These are phyloP conservation scores for Pseudogymnoascus verrucosus DNA, from an alignment of 2,329 filamentous ascomycete species.

Conservation along the genomic window DNA sequence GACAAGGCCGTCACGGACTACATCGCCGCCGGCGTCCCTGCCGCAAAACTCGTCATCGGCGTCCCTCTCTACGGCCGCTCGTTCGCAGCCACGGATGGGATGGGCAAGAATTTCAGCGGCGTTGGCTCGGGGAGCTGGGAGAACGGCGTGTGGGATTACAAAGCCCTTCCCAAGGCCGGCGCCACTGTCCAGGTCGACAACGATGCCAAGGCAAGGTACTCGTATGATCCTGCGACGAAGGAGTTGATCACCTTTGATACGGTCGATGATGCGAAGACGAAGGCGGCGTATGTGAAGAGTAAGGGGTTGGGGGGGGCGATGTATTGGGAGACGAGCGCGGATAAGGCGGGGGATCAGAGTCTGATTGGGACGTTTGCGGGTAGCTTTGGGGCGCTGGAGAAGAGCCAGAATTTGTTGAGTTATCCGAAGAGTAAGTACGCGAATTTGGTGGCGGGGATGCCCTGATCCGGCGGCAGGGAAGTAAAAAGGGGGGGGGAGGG, in stretches of 20 bases:
- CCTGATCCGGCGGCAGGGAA: not conserved
- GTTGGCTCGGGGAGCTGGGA: slow-evolving; percentile 59
- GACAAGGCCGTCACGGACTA: slow-evolving; percentile 58
- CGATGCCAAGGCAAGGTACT: slow-evolving; percentile 56
- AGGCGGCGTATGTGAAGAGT: slow-evolving; percentile 55
- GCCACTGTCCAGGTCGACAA: slow-evolving; percentile 50
- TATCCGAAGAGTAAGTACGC: slow-evolving; percentile 47
- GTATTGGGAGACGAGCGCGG: slow-evolving; percentile 77
- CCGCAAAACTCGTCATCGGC: slow-evolving; percentile 63
- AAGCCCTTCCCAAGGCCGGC: slow-evolving; percentile 56
- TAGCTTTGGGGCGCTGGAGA: slow-evolving; percentile 36
- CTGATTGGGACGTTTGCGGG: slow-evolving; percentile 45
- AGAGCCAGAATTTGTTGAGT: slow-evolving; percentile 39
- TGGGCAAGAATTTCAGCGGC: slow-evolving; percentile 54
- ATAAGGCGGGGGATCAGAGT: slow-evolving; percentile 51
- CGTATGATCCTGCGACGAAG: slow-evolving; percentile 50
- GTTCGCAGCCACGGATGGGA: slow-evolving; percentile 56
- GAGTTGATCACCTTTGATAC: slow-evolving; percentile 69
- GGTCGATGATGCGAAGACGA: slow-evolving; percentile 48
- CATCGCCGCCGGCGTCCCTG: slow-evolving; percentile 48
- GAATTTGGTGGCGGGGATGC: slow-evolving; percentile 37
- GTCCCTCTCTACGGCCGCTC: slow-evolving; percentile 73
- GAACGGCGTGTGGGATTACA: slow-evolving; percentile 70
- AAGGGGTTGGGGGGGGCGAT: slow-evolving; percentile 64
- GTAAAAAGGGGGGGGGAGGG: not conserved